Evolutionary conservation across 192 early-diverging fungal genomes (phyloP).

Genomic region (Podila verticillata): DNA sequence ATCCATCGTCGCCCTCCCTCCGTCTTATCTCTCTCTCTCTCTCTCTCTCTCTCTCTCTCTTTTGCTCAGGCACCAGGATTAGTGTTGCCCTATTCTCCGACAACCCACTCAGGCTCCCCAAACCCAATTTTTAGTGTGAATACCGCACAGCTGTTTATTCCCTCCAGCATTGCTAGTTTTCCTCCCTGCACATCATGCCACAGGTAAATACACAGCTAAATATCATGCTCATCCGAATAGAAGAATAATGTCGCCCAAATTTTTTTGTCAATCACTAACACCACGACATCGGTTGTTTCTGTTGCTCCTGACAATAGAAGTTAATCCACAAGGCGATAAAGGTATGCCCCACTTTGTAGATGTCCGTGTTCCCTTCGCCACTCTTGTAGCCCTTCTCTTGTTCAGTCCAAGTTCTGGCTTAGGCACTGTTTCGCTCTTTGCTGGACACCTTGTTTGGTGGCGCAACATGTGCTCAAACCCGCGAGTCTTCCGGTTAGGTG

Average conservation of each 20-base stretch:
- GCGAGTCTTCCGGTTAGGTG: background rate
- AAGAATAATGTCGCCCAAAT: background rate
- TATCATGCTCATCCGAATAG: background rate
- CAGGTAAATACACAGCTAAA: conserved; percentile 13
- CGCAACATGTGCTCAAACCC: background rate
- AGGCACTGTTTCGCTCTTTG: no score
- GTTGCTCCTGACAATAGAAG: conserved; percentile 8
- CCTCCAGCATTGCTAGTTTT: background rate
- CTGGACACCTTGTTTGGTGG: background rate
- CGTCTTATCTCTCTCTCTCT: no score
- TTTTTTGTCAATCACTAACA: background rate
- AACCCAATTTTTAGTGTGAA: conserved; percentile 2
- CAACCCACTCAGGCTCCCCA: no score
- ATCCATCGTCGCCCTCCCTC: background rate
- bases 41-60: no score
- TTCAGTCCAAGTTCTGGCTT: no score
- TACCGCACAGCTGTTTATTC: background rate
- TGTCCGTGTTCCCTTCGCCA: background rate
- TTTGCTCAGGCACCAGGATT: no score
- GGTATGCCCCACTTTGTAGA: conserved; percentile 5
- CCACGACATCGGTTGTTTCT: background rate
- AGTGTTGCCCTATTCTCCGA: no score
- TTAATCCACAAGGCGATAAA: conserved; percentile 31
- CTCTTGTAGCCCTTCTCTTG: background rate
- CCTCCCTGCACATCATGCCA: conserved; percentile 14